Conservation (phyloP, 768 basidiomycete species). For the Multifurca ochricompacta region DNA sequence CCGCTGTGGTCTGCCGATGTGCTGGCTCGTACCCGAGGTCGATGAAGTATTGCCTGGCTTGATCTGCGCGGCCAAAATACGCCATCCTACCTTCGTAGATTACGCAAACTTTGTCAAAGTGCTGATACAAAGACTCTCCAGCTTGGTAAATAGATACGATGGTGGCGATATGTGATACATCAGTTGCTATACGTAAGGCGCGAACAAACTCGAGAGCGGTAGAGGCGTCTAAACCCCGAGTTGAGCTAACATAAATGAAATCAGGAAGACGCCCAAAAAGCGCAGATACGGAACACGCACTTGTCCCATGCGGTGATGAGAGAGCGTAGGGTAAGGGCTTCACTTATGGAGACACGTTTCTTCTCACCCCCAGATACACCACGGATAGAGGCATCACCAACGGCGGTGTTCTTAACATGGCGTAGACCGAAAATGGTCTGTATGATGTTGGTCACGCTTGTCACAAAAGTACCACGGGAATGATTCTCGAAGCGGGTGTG, state of each 20-base stretch:
- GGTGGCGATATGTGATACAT: conserved; percentile 39
- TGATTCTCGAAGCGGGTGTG: conserved; percentile 38
- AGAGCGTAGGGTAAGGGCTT: conserved; percentile 55
- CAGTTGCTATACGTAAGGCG: conserved; percentile 49
- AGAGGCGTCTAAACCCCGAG: conserved; percentile 44
- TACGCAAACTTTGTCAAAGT: conserved; percentile 77
- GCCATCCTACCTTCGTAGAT: conserved; percentile 67
- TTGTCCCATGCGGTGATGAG: conserved; percentile 73
- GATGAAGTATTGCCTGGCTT: conserved; percentile 66
- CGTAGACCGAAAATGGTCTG: conserved; percentile 68
- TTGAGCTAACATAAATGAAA: conserved; percentile 31
- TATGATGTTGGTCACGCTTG: conserved; percentile 43
- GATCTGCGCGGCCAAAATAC: conserved; percentile 61
- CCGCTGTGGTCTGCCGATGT: conserved; percentile 51
- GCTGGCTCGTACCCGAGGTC: conserved; percentile 53
- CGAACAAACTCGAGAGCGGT: conserved; percentile 54
- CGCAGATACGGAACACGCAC: conserved; percentile 28
- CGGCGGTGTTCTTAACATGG: conserved; percentile 61
- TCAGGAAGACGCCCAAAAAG: not conserved
- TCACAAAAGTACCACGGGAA: conserved; percentile 37
- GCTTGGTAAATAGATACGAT: conserved; percentile 86
- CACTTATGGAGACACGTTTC: conserved; percentile 77
- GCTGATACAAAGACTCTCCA: conserved; percentile 53
- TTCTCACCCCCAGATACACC: conserved; percentile 71
- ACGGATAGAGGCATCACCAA: conserved; percentile 70